Base-by-base conservation (phyloP, 495 filamentous ascomycete species). In the Letharia columbiana region DNA sequence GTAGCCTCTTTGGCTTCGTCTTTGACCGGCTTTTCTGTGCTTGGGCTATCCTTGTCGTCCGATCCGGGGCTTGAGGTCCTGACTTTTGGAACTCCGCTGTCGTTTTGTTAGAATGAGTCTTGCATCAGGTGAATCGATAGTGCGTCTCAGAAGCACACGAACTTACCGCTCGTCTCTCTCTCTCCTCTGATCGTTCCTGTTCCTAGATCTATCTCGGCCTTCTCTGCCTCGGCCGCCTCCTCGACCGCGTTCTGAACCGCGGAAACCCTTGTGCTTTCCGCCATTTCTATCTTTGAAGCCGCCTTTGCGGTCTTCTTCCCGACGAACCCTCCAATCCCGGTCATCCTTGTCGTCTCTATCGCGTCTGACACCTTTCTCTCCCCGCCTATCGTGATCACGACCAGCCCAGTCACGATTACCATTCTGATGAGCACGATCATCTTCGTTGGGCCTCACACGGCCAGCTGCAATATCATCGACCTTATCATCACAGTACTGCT, bases 401-500 rank as follows among this genome's bases (percentile, higher is more conserved):
- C 68, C 60, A 54, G 68, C 60, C 50, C 70, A 66, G 31, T 70
- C 72, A 59, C 63, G 68, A 39, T 71, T 71, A 35, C 71, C 67
- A 28, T 66, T 65, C 23, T 75, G 73, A n/a, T 64, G 70, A 45
- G 71, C 65, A 33, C 75, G 72, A 64, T 74, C 73, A 42, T 68
- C 57, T 39, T 69, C 75, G 72, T 76, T 83, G 52, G 86, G 83
- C 70, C 84, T 76, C 49, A 95, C 75, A 54, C 82, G 84, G 40
- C 90, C 92, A 11, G 86, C 82, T 67, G 85, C 82, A 76, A 95
- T 96, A 37, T 90, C 86, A 62, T 84, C 74, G 45, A 81, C 81
- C 80, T 96, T 96, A 74, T 85, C 82, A 35, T 90, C 84, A 62
- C 87, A 84, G 74, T 98, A 98, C n/a, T 86, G 86, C 69, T 84